A percentile compares a stretch with the other conserved stretches of the same genome.
Conservation (phyloP, 495 filamentous ascomycete genomes). For the Penicillium flavigenum region DNA sequence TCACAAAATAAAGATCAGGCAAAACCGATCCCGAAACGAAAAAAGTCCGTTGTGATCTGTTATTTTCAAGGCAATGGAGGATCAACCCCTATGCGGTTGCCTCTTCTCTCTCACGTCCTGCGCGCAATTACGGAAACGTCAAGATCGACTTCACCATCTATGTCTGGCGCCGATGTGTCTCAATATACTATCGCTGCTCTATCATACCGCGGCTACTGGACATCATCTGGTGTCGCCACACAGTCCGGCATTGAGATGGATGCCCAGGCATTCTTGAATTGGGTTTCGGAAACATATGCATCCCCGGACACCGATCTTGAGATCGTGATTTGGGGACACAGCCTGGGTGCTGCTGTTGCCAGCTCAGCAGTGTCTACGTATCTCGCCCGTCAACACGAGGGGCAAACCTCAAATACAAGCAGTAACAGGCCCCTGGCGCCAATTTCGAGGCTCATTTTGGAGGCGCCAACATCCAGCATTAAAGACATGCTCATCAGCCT, state of each 20-base stretch:
- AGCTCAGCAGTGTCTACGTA: slow-evolving; percentile 52
- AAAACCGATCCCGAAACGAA: neutral
- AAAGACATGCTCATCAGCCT: slow-evolving; percentile 69
- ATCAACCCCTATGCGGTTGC: slow-evolving; percentile 64
- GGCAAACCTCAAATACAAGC: neutral
- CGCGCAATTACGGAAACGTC: slow-evolving; percentile 15
- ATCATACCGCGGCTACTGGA: slow-evolving; percentile 81
- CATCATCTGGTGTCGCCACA: slow-evolving; percentile 64
- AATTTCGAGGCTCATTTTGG: slow-evolving; percentile 60
- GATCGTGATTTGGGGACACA: slow-evolving; percentile 78
- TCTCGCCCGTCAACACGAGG: slow-evolving; percentile 23
- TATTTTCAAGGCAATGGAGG: slow-evolving; percentile 46
- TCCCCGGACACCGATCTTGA: slow-evolving; percentile 34
- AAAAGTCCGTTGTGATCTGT: slow-evolving; percentile 34
- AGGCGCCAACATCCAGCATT: slow-evolving; percentile 75
- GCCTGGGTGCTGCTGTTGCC: slow-evolving; percentile 63
- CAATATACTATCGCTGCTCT: slow-evolving; percentile 61
- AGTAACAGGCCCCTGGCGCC: slow-evolving; percentile 17
- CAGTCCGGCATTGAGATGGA: slow-evolving; percentile 66
- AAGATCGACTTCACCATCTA: neutral
- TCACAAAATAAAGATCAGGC: neutral
- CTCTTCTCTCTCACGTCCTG: slow-evolving; percentile 58
- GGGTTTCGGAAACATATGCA: slow-evolving; percentile 44
- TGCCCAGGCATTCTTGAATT: slow-evolving; percentile 58
- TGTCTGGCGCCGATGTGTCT: slow-evolving; percentile 8